Evolutionary conservation across 2,329 filamentous ascomycete species (phyloP).

Genomic region (Magnaporthiopsis poae): DNA sequence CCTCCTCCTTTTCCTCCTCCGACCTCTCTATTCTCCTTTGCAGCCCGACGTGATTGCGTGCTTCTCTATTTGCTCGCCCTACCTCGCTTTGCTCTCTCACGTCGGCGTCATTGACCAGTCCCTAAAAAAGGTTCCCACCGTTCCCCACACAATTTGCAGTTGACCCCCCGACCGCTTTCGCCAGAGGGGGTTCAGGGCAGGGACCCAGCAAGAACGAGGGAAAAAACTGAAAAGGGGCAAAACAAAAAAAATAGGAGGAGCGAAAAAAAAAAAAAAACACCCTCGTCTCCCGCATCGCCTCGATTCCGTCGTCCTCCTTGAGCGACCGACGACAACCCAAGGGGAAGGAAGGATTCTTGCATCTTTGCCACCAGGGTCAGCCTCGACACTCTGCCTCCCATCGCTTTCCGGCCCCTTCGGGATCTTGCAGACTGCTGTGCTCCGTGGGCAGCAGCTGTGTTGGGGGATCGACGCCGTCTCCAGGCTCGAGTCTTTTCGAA

Average conservation of each 20-base stretch:
- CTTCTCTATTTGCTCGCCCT: not conserved
- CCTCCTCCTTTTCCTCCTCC: not conserved
- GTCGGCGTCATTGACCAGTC: not conserved
- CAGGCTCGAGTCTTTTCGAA: not conserved
- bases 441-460: not conserved
- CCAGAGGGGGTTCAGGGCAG: slow-evolving; percentile 6
- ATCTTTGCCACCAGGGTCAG: not conserved
- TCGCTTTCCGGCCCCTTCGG: not conserved
- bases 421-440: slow-evolving; percentile 1
- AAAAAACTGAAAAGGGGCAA: not conserved
- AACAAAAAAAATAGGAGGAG: not conserved
- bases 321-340: not conserved
- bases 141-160: slow-evolving; percentile 7
- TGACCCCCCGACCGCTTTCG: slow-evolving; percentile 5
- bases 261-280: not conserved
- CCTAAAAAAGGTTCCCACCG: slow-evolving; percentile 2
- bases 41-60: not conserved
- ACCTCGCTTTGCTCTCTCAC: not conserved
- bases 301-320: not conserved
- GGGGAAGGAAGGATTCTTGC: not conserved
- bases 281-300: not conserved
- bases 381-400: slow-evolving; percentile 23
- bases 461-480: not conserved
- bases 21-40: not conserved
- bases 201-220: slow-evolving; percentile 2